phyloP scores from a whole-genome alignment of 2,329 filamentous ascomycete genomes.

The Pyrenophora teres region DNA sequence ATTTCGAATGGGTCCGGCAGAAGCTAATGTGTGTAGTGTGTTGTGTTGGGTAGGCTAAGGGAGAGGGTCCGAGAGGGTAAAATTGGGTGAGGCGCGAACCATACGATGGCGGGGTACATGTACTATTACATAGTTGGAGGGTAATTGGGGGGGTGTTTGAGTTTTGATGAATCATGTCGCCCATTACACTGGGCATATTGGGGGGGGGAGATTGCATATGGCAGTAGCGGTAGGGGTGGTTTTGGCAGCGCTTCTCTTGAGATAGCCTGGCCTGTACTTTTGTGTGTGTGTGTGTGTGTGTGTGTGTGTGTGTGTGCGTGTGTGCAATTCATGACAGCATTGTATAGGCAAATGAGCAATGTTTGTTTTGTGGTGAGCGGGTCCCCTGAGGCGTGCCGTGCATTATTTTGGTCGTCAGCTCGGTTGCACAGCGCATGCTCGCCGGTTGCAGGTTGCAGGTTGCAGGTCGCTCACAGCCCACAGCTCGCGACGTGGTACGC shows the following conservation, averaged over 20 bases:
- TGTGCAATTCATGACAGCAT: conserved; percentile 16
- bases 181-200: conserved; percentile 2
- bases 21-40: not conserved
- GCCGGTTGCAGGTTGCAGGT: not conserved
- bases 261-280: conserved; percentile 37
- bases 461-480: too few species aligned
- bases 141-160: not conserved
- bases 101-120: conserved; percentile 3
- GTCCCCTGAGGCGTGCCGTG: conserved; percentile 16
- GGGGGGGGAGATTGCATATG: not conserved
- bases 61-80: conserved; percentile 2
- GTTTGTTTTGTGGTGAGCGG: conserved; percentile 1
- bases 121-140: too few species aligned
- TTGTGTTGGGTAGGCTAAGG: conserved; percentile 12
- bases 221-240: not conserved
- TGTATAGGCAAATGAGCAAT: conserved; percentile 8
- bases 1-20: conserved; percentile 1
- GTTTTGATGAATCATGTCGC: not conserved
- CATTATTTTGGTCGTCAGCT: conserved; percentile 20
- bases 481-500: conserved; percentile 22
- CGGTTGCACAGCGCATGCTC: conserved; percentile 32
- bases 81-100: not conserved
- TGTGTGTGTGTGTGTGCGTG: too few species aligned
- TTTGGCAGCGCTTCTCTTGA: conserved; percentile 20
- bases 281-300: too few species aligned